These are phyloP conservation scores for Tilletia indica DNA, from an alignment of 1,284 basidiomycete species.

Conservation along the genomic window DNA sequence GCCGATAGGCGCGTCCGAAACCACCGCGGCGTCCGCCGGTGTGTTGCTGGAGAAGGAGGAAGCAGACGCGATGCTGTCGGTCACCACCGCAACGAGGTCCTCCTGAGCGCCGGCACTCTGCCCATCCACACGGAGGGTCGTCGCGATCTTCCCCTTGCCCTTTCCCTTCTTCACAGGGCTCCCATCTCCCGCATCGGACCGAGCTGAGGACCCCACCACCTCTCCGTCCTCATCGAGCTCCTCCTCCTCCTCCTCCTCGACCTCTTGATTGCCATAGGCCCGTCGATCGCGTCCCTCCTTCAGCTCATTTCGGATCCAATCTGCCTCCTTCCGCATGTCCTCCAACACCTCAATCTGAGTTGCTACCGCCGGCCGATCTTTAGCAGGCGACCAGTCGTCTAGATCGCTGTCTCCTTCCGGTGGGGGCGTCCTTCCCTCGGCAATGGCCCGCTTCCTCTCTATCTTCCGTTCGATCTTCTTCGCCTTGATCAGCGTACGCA, in stretches of 20 bases:
- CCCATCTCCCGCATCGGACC: no score
- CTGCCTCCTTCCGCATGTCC: slow-evolving; percentile 41
- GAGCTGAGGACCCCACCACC: neutral
- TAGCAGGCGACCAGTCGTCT: slow-evolving; percentile 44
- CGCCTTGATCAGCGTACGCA: slow-evolving; percentile 34
- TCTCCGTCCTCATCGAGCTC: slow-evolving; percentile 19
- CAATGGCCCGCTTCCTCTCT: slow-evolving; percentile 34
- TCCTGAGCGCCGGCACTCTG: neutral
- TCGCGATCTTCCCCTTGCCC: neutral
- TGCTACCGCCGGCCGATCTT: slow-evolving; percentile 28
- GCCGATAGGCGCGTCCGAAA: neutral
- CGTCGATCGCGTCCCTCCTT: slow-evolving; percentile 29
- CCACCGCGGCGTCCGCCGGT: no score
- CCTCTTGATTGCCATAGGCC: slow-evolving; percentile 30
- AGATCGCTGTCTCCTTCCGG: slow-evolving; percentile 38
- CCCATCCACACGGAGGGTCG: neutral
- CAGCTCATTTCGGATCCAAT: slow-evolving; percentile 37
- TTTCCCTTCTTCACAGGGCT: neutral
- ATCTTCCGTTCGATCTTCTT: slow-evolving; percentile 36
- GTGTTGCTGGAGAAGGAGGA: no score
- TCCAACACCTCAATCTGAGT: slow-evolving; percentile 43
- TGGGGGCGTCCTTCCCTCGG: slow-evolving; percentile 38
- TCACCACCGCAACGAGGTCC: slow-evolving; percentile 4
- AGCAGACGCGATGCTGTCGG: neutral
- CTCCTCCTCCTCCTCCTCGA: slow-evolving; percentile 23